These are phyloP conservation scores for Fusarium verrucosum DNA, from an alignment of 2,329 filamentous ascomycete species.

Conservation along the genomic window DNA sequence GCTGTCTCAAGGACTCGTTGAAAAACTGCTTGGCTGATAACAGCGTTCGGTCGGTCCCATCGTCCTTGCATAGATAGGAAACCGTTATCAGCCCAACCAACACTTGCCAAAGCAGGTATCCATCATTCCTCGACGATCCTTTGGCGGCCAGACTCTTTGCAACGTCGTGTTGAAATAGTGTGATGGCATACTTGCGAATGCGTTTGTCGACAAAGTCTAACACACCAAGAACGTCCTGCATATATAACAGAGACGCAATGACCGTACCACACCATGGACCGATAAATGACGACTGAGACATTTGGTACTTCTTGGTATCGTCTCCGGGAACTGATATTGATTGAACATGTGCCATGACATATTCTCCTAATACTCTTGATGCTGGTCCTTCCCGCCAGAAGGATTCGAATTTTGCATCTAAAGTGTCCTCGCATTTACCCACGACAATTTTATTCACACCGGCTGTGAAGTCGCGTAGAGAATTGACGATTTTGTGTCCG, in stretches of 20 bases:
- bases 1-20: not conserved
- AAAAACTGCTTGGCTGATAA: not conserved
- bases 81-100: not conserved
- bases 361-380: not conserved
- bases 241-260: not conserved
- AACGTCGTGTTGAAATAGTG: not conserved
- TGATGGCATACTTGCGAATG: not conserved
- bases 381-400: constrained; percentile 6
- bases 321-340: not conserved
- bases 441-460: not conserved
- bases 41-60: not conserved
- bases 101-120: not conserved
- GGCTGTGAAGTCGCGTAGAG: not conserved
- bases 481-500: not conserved
- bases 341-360: not conserved
- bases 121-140: not conserved
- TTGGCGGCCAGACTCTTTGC: fast-evolving
- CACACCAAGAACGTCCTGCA: not conserved
- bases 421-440: fast-evolving
- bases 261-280: not conserved
- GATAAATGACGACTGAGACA: not conserved
- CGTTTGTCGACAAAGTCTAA: not conserved
- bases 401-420: not conserved
- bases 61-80: fast-evolving
- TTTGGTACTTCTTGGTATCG: fast-evolving